A percentile compares a stretch with the other conserved stretches of the same genome.
Evolutionary conservation across 2,329 filamentous ascomycete genomes (phyloP).

Genomic region (Chrysoporthe deuterocubensis): DNA sequence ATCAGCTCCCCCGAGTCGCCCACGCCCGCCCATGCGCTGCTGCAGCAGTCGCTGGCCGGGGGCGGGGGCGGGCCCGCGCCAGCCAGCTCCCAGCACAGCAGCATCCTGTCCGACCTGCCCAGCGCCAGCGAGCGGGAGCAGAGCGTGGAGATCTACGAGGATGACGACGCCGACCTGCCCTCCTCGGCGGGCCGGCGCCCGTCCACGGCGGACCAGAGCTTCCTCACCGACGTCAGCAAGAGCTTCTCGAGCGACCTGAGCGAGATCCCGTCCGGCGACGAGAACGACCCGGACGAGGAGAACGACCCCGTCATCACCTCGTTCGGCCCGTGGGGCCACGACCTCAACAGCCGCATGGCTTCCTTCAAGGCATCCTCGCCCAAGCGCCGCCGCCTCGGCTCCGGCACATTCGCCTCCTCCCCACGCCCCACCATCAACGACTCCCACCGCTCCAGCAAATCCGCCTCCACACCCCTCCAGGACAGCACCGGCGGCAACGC

Average conservation of each 20-base stretch:
- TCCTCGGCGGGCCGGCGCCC: conserved; percentile 34
- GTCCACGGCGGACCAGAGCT: conserved; percentile 41
- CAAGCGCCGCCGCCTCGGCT: conserved; percentile 38
- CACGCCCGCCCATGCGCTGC: conserved; percentile 48
- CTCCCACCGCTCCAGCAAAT: conserved; percentile 37
- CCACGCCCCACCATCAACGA: conserved; percentile 32
- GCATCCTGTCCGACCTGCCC: conserved; percentile 45
- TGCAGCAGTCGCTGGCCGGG: conserved; percentile 16
- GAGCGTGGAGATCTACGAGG: conserved; percentile 73
- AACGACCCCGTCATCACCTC: conserved; percentile 93
- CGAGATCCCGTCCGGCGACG: conserved; percentile 53
- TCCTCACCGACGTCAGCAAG: conserved; percentile 54
- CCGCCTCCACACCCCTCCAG: conserved; percentile 31
- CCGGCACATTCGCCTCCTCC: conserved; percentile 26
- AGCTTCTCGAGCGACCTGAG: conserved; percentile 63
- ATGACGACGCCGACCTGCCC: conserved; percentile 60
- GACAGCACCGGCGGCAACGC: conserved; percentile 12
- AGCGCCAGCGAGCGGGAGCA: conserved; percentile 36
- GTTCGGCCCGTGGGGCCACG: conserved; percentile 86
- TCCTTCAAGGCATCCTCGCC: conserved; percentile 76
- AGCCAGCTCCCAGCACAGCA: conserved; percentile 35
- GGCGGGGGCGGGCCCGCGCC: conserved; percentile 38
- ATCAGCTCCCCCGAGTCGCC: conserved; percentile 78
- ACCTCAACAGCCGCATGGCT: conserved; percentile 80
- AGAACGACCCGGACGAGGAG: conserved; percentile 88